These are phyloP conservation scores for Madurella mycetomatis DNA, from an alignment of 2,329 filamentous ascomycete genomes.

Conservation along the genomic window DNA sequence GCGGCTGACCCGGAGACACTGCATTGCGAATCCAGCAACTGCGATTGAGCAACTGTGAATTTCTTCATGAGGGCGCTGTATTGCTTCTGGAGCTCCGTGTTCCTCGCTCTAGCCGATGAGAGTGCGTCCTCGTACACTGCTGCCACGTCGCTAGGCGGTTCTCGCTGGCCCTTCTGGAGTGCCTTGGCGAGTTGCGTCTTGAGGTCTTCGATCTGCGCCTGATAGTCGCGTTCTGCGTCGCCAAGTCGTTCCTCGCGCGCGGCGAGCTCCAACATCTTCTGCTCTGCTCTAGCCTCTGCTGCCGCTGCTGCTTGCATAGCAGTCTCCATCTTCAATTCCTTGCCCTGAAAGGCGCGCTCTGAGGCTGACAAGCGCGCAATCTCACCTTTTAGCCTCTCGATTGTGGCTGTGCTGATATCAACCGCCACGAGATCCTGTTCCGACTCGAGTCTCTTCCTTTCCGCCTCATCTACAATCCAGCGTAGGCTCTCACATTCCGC, in stretches of 20 bases:
- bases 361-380: constrained; percentile 56
- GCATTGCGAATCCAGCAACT: constrained; percentile 44
- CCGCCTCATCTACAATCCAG: constrained; percentile 61
- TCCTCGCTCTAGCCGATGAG: constrained; percentile 49
- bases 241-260: constrained; percentile 46
- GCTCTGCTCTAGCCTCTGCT: constrained; percentile 55
- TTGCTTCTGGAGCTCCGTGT: constrained; percentile 51
- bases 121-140: constrained; percentile 43
- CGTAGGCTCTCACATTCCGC: constrained; percentile 62
- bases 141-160: constrained; percentile 28
- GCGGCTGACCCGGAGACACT: constrained; percentile 22
- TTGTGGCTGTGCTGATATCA: constrained; percentile 56
- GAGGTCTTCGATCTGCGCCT: constrained; percentile 45
- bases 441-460: constrained; percentile 62
- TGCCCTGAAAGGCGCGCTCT: constrained; percentile 59
- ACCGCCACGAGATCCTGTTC: constrained; percentile 61
- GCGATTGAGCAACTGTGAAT: constrained; percentile 49
- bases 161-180: constrained; percentile 22
- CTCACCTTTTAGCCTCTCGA: constrained; percentile 55
- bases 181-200: constrained; percentile 42
- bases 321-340: constrained; percentile 55
- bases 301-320: constrained; percentile 55
- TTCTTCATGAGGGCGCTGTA: constrained; percentile 47
- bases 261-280: constrained; percentile 54
- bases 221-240: constrained; percentile 40